Conservation (phyloP, 768 basidiomycete genomes). For the Pisolithus tinctorius region DNA sequence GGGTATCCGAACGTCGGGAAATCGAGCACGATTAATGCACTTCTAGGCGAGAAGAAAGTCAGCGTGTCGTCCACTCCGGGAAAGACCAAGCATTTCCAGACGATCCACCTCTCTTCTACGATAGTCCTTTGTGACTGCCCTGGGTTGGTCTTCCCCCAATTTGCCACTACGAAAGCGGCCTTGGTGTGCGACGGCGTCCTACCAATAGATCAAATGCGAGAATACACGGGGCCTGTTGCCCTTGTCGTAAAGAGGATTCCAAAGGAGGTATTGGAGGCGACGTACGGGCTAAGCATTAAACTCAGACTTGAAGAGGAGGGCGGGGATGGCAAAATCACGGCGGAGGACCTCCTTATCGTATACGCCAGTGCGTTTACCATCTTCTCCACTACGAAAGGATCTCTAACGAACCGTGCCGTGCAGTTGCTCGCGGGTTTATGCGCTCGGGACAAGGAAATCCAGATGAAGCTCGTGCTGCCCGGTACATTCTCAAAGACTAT, state of each 20-base stretch:
- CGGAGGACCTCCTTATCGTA: constrained; percentile 76
- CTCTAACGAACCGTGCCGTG: constrained; percentile 11
- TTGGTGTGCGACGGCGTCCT: constrained; percentile 94
- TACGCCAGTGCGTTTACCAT: constrained; percentile 76
- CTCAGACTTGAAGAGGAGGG: constrained; percentile 68
- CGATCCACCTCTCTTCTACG: constrained; percentile 83
- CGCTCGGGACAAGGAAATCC: constrained; percentile 95
- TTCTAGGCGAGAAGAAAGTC: constrained; percentile 95
- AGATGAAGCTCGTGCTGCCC: constrained; percentile 90
- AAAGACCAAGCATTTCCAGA: constrained; percentile 99
- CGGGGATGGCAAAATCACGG: constrained; percentile 66
- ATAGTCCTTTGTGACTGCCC: constrained; percentile 95
- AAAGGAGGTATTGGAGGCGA: constrained; percentile 77
- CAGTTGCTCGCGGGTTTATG: constrained; percentile 90
- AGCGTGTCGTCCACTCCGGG: constrained; percentile 98
- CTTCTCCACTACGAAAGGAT: neutral
- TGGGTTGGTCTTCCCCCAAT: constrained; percentile 96
- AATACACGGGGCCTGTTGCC: constrained; percentile 79
- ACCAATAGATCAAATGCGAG: constrained; percentile 95
- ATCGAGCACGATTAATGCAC: constrained; percentile 94
- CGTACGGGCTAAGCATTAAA: constrained; percentile 79
- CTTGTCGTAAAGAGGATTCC: constrained; percentile 77
- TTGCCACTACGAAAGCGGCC: constrained; percentile 93
- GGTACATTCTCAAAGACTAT: constrained; percentile 93
- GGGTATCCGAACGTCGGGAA: constrained; percentile 99